Evolutionary conservation across 495 filamentous ascomycete genomes (phyloP).

Genomic region (Bacidia rubella): DNA sequence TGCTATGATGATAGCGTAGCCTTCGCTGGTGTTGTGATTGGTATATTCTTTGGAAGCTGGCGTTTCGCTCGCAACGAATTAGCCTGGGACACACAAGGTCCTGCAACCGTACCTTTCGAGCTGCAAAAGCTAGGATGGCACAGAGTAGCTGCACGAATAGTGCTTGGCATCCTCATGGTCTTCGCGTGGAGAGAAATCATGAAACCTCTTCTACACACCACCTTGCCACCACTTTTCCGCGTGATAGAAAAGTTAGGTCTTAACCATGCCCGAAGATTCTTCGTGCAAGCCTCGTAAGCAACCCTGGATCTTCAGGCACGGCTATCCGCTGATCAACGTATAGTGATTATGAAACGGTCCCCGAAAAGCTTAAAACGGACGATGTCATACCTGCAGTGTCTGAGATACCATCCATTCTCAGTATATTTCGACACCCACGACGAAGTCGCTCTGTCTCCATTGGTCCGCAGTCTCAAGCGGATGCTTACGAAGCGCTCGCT

Average conservation of each 20-base stretch:
- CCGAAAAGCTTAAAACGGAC: slow-evolving; percentile 61
- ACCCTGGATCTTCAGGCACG: too few species aligned
- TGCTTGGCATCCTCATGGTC: slow-evolving; percentile 67
- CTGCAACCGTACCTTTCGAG: slow-evolving; percentile 50
- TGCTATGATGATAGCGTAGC: slow-evolving; percentile 96
- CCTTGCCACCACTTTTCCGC: slow-evolving; percentile 76
- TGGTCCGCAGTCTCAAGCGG: slow-evolving; percentile 87
- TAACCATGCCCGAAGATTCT: slow-evolving; percentile 71
- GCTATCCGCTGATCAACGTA: not conserved
- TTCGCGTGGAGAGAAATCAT: slow-evolving; percentile 79
- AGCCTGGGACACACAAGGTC: slow-evolving; percentile 43
- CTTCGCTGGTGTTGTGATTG: slow-evolving; percentile 80
- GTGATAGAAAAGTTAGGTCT: slow-evolving; percentile 68
- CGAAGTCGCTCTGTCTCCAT: slow-evolving; percentile 72
- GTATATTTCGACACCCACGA: slow-evolving; percentile 64
- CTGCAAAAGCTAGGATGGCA: slow-evolving; percentile 47
- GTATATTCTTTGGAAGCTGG: slow-evolving; percentile 68
- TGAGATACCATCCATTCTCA: slow-evolving; percentile 66
- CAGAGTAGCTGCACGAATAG: slow-evolving; percentile 47
- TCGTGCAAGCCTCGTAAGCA: slow-evolving; percentile 69
- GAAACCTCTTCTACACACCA: slow-evolving; percentile 67
- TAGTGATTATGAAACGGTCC: slow-evolving; percentile 76
- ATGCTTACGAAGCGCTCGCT: slow-evolving; percentile 92
- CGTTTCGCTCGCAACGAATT: slow-evolving; percentile 48
- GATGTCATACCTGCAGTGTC: slow-evolving; percentile 76